phyloP scores from a whole-genome alignment of 345 rosid genomes.

The Pelargonium nanum region DNA sequence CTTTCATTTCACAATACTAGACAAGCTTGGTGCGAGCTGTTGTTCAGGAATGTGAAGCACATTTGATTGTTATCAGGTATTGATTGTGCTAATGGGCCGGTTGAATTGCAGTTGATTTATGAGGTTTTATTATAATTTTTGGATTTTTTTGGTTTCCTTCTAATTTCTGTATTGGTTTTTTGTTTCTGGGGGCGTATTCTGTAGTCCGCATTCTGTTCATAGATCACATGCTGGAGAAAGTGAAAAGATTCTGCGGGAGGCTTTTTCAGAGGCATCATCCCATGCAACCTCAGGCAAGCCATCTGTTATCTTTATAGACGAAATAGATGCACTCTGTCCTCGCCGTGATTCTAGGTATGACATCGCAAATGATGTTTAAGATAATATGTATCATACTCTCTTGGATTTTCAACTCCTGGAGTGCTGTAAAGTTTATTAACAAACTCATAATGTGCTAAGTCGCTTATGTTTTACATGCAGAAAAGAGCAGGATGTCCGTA shows the following conservation, averaged over 20 bases:
- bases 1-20: constrained; percentile 25
- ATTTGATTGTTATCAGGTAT: constrained; percentile 70
- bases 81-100: background rate
- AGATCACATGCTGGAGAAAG: constrained; percentile 83
- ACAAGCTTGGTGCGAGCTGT: constrained; percentile 92
- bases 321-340: constrained; percentile 82
- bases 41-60: constrained; percentile 72
- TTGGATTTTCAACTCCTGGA: background rate
- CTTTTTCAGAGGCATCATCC: constrained; percentile 65
- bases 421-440: background rate
- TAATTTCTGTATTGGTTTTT: constrained; percentile 3
- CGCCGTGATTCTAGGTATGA: constrained; percentile 60
- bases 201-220: constrained; percentile 74
- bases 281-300: constrained; percentile 54
- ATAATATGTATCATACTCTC: background rate
- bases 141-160: background rate
- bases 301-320: constrained; percentile 77
- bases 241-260: constrained; percentile 65
- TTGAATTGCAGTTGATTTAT: too few relatives aligned
- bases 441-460: background rate
- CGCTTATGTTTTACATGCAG: constrained; percentile 35
- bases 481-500: constrained; percentile 64
- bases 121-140: background rate
- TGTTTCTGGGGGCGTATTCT: constrained; percentile 10
- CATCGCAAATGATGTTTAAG: background rate